A percentile compares a stretch with the other conserved stretches of the same genome.
Conservation (phyloP, 495 filamentous ascomycete genomes). For the Penicillium waksmanii region DNA sequence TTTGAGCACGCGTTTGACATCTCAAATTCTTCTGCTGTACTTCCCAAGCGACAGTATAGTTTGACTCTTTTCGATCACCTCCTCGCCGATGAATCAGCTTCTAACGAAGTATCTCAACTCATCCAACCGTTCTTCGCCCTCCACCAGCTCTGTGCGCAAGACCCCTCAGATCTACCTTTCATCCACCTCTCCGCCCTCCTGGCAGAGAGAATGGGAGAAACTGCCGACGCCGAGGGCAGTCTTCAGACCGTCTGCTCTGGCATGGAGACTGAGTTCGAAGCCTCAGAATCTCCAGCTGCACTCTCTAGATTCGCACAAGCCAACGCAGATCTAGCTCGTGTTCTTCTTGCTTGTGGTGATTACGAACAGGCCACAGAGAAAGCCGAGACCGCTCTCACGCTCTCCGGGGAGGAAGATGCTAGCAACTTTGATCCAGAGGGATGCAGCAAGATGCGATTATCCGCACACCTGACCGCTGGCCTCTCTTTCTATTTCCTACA, state of each 20-base stretch:
- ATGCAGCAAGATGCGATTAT: constrained; percentile 69
- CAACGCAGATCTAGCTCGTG: constrained; percentile 85
- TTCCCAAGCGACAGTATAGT: constrained; percentile 76
- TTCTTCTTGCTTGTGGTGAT: constrained; percentile 66
- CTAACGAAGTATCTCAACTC: constrained; percentile 63
- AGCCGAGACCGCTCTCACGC: constrained; percentile 70
- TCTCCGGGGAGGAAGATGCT: constrained; percentile 62
- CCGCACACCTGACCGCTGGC: constrained; percentile 84
- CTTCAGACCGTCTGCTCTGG: constrained; percentile 66
- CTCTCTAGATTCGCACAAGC: constrained; percentile 78
- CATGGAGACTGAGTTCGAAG: constrained; percentile 82
- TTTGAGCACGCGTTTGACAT: constrained; percentile 98
- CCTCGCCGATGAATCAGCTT: constrained; percentile 52
- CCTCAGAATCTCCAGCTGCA: constrained; percentile 70
- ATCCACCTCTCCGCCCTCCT: constrained; percentile 80
- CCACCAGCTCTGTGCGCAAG: constrained; percentile 72
- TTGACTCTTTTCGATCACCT: constrained; percentile 80
- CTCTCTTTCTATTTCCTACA: constrained; percentile 73
- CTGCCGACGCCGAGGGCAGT: constrained; percentile 62
- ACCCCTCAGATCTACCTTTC: constrained; percentile 66
- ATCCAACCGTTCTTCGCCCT: constrained; percentile 87
- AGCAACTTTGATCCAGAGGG: constrained; percentile 59
- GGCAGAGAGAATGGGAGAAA: constrained; percentile 75
- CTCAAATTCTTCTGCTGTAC: constrained; percentile 68
- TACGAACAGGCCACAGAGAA: constrained; percentile 71